Conservation (phyloP, 1,284 basidiomycete genomes). For the Ustilago trichophora region DNA sequence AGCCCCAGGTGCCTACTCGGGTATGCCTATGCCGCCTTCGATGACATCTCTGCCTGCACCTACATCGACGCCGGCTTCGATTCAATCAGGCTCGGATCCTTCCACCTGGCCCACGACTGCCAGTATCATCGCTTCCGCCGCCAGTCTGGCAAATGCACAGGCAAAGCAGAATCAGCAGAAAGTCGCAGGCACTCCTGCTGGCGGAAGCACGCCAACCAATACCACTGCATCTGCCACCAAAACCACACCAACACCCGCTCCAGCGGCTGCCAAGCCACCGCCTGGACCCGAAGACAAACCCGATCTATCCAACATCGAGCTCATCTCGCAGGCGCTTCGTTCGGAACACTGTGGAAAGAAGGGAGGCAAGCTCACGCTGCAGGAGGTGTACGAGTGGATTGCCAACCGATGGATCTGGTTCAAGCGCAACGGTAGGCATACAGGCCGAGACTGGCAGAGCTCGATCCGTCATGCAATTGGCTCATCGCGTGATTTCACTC, state of each 20-base stretch:
- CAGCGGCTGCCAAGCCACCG: conserved; percentile 21
- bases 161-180: conserved; percentile 25
- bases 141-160: conserved; percentile 35
- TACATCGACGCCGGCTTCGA: conserved; percentile 4
- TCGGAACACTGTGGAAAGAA: conserved; percentile 64
- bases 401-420: conserved; percentile 88
- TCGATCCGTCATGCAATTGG: conserved; percentile 62
- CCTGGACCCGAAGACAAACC: conserved; percentile 58
- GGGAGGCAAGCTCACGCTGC: conserved; percentile 84
- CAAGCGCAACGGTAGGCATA: conserved; percentile 66
- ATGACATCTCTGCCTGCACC: conserved; percentile 11
- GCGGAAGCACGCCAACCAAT: conserved; percentile 1
- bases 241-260: conserved; percentile 4
- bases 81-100: conserved; percentile 17
- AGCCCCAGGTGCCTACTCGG: not conserved
- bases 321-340: conserved; percentile 59
- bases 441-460: conserved; percentile 63
- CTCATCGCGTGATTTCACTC: conserved; percentile 58
- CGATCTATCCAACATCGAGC: conserved; percentile 57
- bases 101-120: conserved; percentile 36
- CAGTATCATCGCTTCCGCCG: conserved; percentile 45
- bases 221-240: not conserved
- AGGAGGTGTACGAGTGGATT: conserved; percentile 92
- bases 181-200: not conserved
- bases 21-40: conserved; percentile 7